Evolutionary conservation across 345 rosid genomes (phyloP).

Genomic region (Punica granatum): DNA sequence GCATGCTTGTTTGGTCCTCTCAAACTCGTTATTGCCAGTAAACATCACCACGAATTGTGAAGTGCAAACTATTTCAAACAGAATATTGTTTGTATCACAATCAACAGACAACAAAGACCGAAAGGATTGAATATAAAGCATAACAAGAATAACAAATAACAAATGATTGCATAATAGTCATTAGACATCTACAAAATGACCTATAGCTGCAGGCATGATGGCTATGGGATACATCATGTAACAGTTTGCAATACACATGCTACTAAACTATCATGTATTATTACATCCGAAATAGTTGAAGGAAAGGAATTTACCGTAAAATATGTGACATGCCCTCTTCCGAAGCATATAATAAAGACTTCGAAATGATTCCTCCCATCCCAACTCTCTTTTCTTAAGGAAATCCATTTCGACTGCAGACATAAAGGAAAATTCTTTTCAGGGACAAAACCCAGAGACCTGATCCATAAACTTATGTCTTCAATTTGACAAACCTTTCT

Average conservation of each 20-base stretch:
- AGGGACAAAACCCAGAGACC: conserved; percentile 6
- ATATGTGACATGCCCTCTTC: conserved; percentile 57
- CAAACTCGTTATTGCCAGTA: conserved; percentile 34
- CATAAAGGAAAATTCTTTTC: conserved; percentile 16
- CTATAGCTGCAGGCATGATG: background rate
- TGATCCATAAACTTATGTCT: background rate
- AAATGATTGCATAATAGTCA: background rate
- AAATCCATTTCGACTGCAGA: conserved; percentile 50
- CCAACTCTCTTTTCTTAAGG: conserved; percentile 50
- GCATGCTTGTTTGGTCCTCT: conserved; percentile 37
- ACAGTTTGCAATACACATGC: background rate
- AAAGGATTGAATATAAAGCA: background rate
- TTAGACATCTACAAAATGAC: background rate
- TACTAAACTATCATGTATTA: background rate
- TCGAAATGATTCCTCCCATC: conserved; percentile 91
- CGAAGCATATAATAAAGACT: conserved; percentile 81
- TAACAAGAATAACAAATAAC: background rate
- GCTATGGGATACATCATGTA: background rate
- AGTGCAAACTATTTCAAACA: conserved; percentile 48
- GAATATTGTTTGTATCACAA: background rate
- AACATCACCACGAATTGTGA: conserved; percentile 92
- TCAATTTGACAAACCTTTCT: conserved; percentile 49
- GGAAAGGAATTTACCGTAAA: conserved; percentile 58
- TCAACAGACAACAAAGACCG: conserved; percentile 11
- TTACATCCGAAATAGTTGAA: background rate